A percentile compares a stretch with the other conserved stretches of the same genome.
These are phyloP conservation scores for Trifolium pratense DNA, from an alignment of 306 rosid genomes.

Conservation along the genomic window DNA sequence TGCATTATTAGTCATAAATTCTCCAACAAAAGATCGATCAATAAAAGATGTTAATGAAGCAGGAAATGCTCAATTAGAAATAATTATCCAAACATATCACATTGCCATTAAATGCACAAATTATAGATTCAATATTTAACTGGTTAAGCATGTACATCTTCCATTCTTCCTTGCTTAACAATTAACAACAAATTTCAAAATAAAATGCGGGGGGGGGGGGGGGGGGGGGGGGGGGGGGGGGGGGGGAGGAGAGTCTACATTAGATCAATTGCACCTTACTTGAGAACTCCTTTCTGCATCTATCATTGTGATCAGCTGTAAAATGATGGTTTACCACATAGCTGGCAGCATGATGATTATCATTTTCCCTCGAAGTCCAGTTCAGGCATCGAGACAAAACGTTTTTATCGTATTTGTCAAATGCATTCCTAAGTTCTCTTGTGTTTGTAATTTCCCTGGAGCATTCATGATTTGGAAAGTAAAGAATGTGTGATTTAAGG, in stretches of 20 bases:
- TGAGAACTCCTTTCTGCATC: slow-evolving; percentile 46
- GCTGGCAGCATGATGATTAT: slow-evolving; percentile 37
- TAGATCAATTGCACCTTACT: slow-evolving; percentile 58
- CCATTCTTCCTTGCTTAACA: slow-evolving; percentile 29
- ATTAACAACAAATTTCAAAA: slow-evolving; percentile 28
- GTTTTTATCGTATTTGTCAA: slow-evolving; percentile 36
- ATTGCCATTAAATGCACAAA: slow-evolving; percentile 17
- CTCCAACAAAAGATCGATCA: slow-evolving; percentile 19
- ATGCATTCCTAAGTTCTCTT: slow-evolving; percentile 40
- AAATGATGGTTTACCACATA: slow-evolving; percentile 52
- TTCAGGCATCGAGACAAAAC: slow-evolving; percentile 35
- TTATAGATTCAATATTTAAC: slow-evolving; percentile 17
- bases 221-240: no score
- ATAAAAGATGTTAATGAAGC: slow-evolving; percentile 17
- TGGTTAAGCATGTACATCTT: slow-evolving; percentile 12
- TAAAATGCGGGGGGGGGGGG: slow-evolving; percentile 11
- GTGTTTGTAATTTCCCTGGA: slow-evolving; percentile 50
- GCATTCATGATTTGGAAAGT: slow-evolving; percentile 33
- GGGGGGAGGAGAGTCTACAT: not conserved
- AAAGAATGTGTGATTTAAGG: slow-evolving; percentile 9
- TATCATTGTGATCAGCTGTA: slow-evolving; percentile 43
- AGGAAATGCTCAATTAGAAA: slow-evolving; percentile 26
- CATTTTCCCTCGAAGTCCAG: slow-evolving; percentile 30
- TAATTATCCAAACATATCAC: slow-evolving; percentile 13
- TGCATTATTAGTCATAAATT: slow-evolving; percentile 35